Percentiles rank a stretch among this genome's conserved stretches.
phyloP scores from a whole-genome alignment of 2,329 filamentous ascomycete genomes.

The Cladosporium oxysporum region DNA sequence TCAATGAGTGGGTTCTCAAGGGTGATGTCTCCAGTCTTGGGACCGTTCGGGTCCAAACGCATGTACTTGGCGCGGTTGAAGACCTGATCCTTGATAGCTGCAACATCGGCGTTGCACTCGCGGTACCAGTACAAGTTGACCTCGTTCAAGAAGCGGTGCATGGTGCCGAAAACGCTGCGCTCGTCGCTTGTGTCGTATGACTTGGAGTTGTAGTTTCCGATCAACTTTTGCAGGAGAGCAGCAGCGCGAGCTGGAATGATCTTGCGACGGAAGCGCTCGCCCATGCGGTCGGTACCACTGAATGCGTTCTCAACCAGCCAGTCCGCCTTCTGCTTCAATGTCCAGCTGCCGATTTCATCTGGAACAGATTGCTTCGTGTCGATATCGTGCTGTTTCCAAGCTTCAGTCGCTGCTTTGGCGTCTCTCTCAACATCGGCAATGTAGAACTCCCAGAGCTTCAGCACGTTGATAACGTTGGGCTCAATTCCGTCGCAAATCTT shows the following conservation, averaged over 20 bases:
- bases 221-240: constrained; percentile 65
- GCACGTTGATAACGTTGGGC: constrained; percentile 71
- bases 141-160: constrained; percentile 69
- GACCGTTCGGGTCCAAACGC: constrained; percentile 87
- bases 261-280: constrained; percentile 73
- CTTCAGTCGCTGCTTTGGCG: constrained; percentile 65
- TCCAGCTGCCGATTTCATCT: constrained; percentile 57
- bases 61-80: constrained; percentile 95
- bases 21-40: constrained; percentile 78
- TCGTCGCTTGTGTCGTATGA: constrained; percentile 52
- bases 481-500: constrained; percentile 84
- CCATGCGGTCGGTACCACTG: constrained; percentile 69
- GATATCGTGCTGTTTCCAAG: constrained; percentile 67
- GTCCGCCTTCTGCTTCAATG: constrained; percentile 60
- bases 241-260: constrained; percentile 72
- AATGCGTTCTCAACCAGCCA: constrained; percentile 72
- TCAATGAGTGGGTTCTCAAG: constrained; percentile 81
- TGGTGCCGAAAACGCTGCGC: constrained; percentile 56
- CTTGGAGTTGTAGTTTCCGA: constrained; percentile 65
- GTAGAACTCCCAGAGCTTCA: constrained; percentile 93
- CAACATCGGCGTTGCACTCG: constrained; percentile 84
- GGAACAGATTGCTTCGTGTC: constrained; percentile 56
- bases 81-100: constrained; percentile 83
- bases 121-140: constrained; percentile 86
- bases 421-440: constrained; percentile 76